Evolutionary conservation across 495 filamentous ascomycete species (phyloP), one percentile per base, ranked within the genome.

Genomic region (Penicillium fimorum): DNA sequence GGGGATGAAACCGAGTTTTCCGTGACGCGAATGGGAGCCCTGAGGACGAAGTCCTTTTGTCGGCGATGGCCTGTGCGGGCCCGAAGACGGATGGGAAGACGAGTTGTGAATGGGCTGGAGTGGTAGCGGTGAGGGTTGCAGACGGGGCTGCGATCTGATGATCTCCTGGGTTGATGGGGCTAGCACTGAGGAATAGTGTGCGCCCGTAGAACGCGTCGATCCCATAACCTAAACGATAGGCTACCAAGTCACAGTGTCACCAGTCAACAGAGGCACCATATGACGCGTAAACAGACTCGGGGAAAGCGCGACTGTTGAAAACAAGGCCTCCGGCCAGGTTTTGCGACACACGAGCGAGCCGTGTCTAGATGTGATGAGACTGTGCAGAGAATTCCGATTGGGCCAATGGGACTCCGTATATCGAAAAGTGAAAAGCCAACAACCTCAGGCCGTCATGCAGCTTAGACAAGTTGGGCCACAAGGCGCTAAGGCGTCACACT

Each of bases 141-240:
- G 67, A 54, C 60, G 66, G 61, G 67, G 66, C 55, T 63, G 70
- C 59, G 65, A 81, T 77, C 62, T 81, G 78, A 60, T 79, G 76
- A 65, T 78, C 58, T 65, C 59, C 47, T 80, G 75, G 57, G 76
- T 76, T 57, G 76, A 74, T 64, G 77, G 75, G 49, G 75, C 76
- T 63, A 77, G 73, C 67, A 88, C 87, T 59, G 85, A 76, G 69
- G 80, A 88, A 66, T 86, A 83, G 55, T 87, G 80, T 62, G 87
- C 72, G 59, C 81, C 74, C 61, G 73, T 68, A 50, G 79, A 76
- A 79, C 82, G 86, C 80, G 89, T 84, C 76, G 85, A 76, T 65
- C 79, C 79, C 85, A 88, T 88, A 56, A 41, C 70, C 57, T 55
- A 50, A 43, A 50, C 17, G 52, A 40, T 20, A 42, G 38, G 37